Conservation (phyloP, 495 filamentous ascomycete genomes). For the Immersiella caudata region DNA sequence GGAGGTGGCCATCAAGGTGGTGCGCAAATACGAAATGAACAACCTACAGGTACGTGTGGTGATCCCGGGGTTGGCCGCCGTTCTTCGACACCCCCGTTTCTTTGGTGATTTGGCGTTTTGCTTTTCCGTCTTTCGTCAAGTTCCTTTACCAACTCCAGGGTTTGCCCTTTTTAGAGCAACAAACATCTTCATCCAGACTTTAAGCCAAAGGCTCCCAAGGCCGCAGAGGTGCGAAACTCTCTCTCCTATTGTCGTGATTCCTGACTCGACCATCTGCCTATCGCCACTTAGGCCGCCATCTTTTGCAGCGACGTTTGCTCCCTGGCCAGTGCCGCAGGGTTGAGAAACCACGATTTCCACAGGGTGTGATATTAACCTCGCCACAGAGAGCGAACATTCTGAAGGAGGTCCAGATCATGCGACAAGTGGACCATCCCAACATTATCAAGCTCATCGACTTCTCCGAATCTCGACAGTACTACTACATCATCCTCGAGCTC, state of each 20-base stretch:
- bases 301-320: neutral
- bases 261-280: constrained; percentile 3
- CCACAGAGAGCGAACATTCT: constrained; percentile 89
- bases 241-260: constrained; percentile 41
- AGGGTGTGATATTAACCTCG: neutral
- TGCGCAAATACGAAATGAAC: constrained; percentile 98
- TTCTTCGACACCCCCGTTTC: constrained; percentile 36
- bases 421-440: constrained; percentile 91
- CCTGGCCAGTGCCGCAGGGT: neutral
- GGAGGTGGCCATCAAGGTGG: constrained; percentile 97
- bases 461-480: constrained; percentile 90
- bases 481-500: constrained; percentile 95
- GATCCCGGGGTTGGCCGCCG: constrained; percentile 21
- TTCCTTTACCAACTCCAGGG: constrained; percentile 48
- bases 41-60: constrained; percentile 82
- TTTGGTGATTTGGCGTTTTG: constrained; percentile 25
- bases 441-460: constrained; percentile 93
- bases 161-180: constrained; percentile 64
- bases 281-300: neutral
- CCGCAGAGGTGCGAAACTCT: constrained; percentile 88
- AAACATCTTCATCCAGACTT: constrained; percentile 91
- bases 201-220: constrained; percentile 83
- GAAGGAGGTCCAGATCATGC: constrained; percentile 99
- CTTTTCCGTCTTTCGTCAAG: constrained; percentile 29
- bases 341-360: neutral